Evolutionary conservation across 129 eudicot species (phyloP).

Genomic region (Helianthus tuberosus): DNA sequence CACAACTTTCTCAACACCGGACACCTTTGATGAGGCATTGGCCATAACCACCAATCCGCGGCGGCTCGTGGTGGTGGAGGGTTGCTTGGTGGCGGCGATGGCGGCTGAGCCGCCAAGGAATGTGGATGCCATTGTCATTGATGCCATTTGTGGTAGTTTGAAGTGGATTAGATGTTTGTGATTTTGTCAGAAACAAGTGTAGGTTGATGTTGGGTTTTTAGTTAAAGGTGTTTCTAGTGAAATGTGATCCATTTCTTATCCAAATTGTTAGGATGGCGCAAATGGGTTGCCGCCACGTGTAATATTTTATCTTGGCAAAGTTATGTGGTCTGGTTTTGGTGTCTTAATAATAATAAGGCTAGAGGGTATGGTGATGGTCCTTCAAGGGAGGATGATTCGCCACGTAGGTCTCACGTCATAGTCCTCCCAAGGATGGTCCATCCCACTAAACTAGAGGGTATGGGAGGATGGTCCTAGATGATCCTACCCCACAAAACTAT

Average conservation of each 20-base stretch:
- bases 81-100: slow-evolving; percentile 34
- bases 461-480: no score
- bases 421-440: no score
- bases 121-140: slow-evolving; percentile 72
- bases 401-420: no score
- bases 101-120: slow-evolving; percentile 66
- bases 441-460: no score
- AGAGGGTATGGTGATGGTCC: no score
- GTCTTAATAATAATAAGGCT: no score
- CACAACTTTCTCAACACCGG: slow-evolving; percentile 28
- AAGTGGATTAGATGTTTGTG: not conserved
- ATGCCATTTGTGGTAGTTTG: slow-evolving; percentile 14
- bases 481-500: no score
- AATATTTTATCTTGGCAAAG: slow-evolving; percentile 35
- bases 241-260: slow-evolving; percentile 60
- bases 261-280: slow-evolving; percentile 18
- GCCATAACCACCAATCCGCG: slow-evolving; percentile 40
- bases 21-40: slow-evolving; percentile 48
- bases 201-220: not conserved
- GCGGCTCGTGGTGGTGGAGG: slow-evolving; percentile 52
- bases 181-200: not conserved
- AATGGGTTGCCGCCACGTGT: slow-evolving; percentile 58
- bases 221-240: slow-evolving; percentile 5
- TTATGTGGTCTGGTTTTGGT: not conserved
- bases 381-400: no score